Base-by-base conservation (phyloP, 2,329 filamentous ascomycete species). In the Byssochlamys sp. region DNA sequence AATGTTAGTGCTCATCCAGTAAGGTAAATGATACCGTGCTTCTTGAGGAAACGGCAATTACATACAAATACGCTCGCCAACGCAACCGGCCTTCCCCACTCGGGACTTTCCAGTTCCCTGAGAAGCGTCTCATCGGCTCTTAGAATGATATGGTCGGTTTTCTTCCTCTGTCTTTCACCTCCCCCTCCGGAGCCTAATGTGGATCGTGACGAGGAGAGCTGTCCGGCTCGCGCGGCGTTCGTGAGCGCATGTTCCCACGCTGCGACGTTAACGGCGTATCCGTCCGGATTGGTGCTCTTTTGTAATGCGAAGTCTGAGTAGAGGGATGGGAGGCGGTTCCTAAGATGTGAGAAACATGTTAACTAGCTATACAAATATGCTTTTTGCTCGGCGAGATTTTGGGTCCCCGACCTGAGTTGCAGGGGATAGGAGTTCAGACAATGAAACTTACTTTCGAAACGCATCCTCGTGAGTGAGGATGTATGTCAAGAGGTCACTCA, bases 301-400 rank as follows among this genome's bases (percentile, higher is more conserved):
- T 92, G 90, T 4, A 83, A 75, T 39, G 84, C 80, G 69, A 96
- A 95, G 71, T 96, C 91, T 53, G 90, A 91, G 75, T 95, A 96
- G 52, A 96, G 84, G 4, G 90, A 91, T 11, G 89, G 86, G 11
- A 96, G 80, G 54, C 91, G 88, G 61, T 86, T 82, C 75, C 87
- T 90, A 24, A 2, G 5, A 24, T 6, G 39, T 6, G 63, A 71
- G 49, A 28, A 55, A 28, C 11, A 25, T 24, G 53, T 57, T 55
- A 57, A 56, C 25, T 29, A 54, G 31, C n/a, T 55, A 39, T 27
- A 28, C 52, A 54, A 35, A 26, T 45, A 53, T 6, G 45, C 56
- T 52, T 1, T 25, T 52, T 28, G 12, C 3, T 27, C 26, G 24
- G 31, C 14, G 26, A 14, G 24, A 19, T 19, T 12, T 51, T 26